Evolutionary conservation across 495 filamentous ascomycete species (phyloP).

Genomic region (Patellaria atrata): DNA sequence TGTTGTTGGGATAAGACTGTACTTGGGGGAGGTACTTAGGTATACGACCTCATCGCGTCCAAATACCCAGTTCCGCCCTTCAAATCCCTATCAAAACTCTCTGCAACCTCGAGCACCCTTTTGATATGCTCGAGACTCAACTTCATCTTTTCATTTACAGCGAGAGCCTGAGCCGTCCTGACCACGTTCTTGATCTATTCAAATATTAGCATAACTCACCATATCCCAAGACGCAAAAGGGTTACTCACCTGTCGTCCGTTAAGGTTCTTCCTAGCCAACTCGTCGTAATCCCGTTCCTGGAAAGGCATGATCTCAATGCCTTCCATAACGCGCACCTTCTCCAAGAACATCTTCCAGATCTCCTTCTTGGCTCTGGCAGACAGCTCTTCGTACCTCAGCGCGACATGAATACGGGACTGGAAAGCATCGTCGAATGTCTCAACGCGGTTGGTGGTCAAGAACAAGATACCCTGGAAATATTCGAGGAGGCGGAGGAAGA

Average conservation of each 20-base stretch:
- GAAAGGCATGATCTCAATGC: conserved; percentile 47
- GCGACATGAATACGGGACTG: conserved; percentile 58
- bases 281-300: conserved; percentile 51
- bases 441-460: conserved; percentile 66
- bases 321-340: conserved; percentile 49
- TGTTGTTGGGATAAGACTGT: no score
- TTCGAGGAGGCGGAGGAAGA: conserved; percentile 37
- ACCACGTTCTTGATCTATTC: conserved; percentile 84
- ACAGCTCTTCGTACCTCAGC: conserved; percentile 66
- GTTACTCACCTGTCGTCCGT: conserved; percentile 62
- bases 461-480: conserved; percentile 74
- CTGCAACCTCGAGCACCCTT: conserved; percentile 65
- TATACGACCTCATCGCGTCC: conserved; percentile 43
- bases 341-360: conserved; percentile 82
- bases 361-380: conserved; percentile 56
- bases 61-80: conserved; percentile 49
- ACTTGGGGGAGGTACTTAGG: no score
- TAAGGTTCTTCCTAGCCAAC: conserved; percentile 57
- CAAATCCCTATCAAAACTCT: conserved; percentile 68
- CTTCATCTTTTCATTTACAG: conserved; percentile 55
- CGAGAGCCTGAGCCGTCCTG: conserved; percentile 71
- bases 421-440: conserved; percentile 57
- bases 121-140: conserved; percentile 73
- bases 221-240: not conserved
- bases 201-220: conserved; percentile 3